Evolutionary conservation across 306 rosid species (phyloP), one percentile per base, ranked within the genome.

Genomic region (Dalbergia oliveri): DNA sequence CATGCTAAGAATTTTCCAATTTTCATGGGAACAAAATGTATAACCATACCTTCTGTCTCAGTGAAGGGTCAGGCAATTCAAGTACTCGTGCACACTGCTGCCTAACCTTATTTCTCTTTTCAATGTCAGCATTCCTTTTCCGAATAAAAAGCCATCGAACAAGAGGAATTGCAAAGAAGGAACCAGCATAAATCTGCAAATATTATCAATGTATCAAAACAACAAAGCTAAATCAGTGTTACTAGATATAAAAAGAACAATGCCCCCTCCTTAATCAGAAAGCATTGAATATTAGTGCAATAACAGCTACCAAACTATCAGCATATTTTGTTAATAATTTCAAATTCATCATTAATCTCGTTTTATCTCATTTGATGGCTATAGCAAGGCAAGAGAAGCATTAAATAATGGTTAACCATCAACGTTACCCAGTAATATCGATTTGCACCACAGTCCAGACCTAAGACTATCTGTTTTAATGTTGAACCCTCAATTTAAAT

Each of bases 141-240:
- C 77, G 86, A 81, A 89, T 26, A 65, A 89, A 59, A 73, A 91
- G 88, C 98, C 97, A 93, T 80, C 99, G 97, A 73, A 89, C 81
- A 86, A 95, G 85, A 72, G 99, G 99, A 89, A 95, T 95, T 64
- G 98, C 93, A 87, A 95, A 95, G 92, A 95, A 93, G 15, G 99
- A 95, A 85, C 97, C 98, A 51, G 98, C 99, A 85, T 95, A 95
- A 63, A 95, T 86, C 99, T 95, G 92, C 86, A 86, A 31, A 81
- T 68, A 61, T 75, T 76, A 86, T 62, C 57, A 77, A 57, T 58
- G 34, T 51, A 78, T 62, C 66, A 44, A 77, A 34, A 73, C 80
- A 51, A 26, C 9, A 54, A 50, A 72, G 72, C 62, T 59, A 74
- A 63, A 71, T 18, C 45, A 75, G 66, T 70, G 74, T 65, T 34